Percentiles rank a stretch among this genome's conserved stretches.
Conservation (phyloP, 202 grass and related monocot genomes). For the Zoysia matrella region DNA sequence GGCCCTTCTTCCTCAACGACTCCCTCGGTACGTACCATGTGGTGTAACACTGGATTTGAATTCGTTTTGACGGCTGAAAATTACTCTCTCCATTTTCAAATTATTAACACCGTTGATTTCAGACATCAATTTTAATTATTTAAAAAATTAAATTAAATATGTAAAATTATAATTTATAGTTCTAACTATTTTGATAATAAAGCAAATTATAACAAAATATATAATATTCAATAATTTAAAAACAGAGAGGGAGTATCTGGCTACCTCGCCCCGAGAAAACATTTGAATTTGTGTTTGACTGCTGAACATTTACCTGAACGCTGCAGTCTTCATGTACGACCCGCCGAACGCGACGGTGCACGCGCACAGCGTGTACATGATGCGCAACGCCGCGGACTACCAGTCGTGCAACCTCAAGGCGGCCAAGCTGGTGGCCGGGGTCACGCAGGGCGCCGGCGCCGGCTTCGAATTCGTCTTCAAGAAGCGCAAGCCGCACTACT, state of each 20-base stretch:
- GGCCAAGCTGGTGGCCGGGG: conserved; percentile 70
- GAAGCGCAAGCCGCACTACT: conserved; percentile 89
- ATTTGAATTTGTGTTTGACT: not conserved
- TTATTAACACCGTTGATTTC: too few relatives aligned
- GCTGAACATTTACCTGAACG: not conserved
- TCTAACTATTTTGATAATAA: too few relatives aligned
- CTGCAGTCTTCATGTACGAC: conserved; percentile 92
- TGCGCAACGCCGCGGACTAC: conserved; percentile 65
- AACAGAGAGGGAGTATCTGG: too few relatives aligned
- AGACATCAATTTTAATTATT: too few relatives aligned
- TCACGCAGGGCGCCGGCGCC: conserved; percentile 64
- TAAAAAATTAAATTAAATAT: too few relatives aligned
- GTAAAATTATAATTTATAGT: too few relatives aligned
- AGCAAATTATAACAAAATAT: too few relatives aligned
- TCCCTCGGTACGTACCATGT: conserved; percentile 53
- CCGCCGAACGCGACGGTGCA: conserved; percentile 74
- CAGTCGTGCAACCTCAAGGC: conserved; percentile 78
- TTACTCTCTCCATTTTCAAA: too few relatives aligned
- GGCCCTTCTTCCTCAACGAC: conserved; percentile 85
- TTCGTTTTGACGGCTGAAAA: too few relatives aligned
- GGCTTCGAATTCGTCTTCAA: conserved; percentile 77
- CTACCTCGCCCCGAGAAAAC: not conserved
- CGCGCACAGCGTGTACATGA: conserved; percentile 85
- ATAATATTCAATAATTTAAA: too few relatives aligned
- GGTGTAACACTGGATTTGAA: not conserved